Evolutionary conservation across 345 rosid species (phyloP), one percentile per base, ranked within the genome.

Genomic region (Kernera saxatilis): DNA sequence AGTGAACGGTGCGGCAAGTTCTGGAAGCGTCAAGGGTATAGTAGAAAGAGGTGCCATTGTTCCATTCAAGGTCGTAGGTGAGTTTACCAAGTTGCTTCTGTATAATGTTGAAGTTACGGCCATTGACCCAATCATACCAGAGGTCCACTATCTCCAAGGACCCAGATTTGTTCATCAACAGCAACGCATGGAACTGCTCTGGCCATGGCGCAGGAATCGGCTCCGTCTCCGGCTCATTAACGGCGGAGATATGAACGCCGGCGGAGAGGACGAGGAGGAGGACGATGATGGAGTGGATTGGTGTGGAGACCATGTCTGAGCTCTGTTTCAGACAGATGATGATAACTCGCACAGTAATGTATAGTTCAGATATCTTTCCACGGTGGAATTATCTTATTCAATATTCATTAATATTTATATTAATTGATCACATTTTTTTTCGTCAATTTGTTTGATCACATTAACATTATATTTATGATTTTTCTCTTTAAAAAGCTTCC

Each of bases 51-150:
- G 89, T 86, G 44, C 89, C 89, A 33, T 86, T 86, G 69, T 84
- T 73, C 94, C 94, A 84, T 54, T 86, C 89, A 2, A 86, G 82
- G 71, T 86, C 88, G 46, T 83, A 86, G 0, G 40, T 26, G 5
- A 86, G 80, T 59, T 73, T 80, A 0, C 90, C 88, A 8, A 84
- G 82, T 79, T 89, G 95, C 55, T 82, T 67, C 67, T 86, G 92
- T 35, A 89, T 85, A 30, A 86, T 85, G 84, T 86, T 88, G 74
- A 86, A 84, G 69, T 85, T 88, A 40, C 95, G 85, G 27, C 85
- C 87, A 18, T 82, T 84, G 54, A 83, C 65, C 91, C 90, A 89
- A 37, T 89, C 92, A 73, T 87, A 89, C 92, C 92, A 89, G 14
- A 89, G 86, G 67, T 89, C 87, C 0, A 65, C 27, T 41, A 64